Evolutionary conservation across 164 flowering plant species (phyloP).

Genomic region (Tetrastigma voinierianum): DNA sequence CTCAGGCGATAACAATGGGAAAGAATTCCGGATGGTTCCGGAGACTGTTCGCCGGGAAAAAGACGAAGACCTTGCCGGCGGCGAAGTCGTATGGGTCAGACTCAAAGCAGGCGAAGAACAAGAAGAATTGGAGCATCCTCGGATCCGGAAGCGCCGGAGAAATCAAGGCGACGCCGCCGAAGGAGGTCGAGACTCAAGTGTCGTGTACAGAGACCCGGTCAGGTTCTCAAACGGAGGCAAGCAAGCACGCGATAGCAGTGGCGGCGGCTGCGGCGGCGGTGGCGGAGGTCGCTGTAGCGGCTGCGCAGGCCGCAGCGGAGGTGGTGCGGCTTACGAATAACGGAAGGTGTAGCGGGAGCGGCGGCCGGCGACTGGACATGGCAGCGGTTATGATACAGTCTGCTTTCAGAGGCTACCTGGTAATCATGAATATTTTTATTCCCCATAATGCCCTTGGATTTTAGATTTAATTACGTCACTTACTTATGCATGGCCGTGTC

Average conservation of each 20-base stretch:
- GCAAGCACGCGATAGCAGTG: constrained; percentile 86
- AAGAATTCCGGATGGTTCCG: constrained; percentile 22
- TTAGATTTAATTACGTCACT: background rate
- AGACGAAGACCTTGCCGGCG: constrained; percentile 9
- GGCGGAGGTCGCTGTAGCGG: constrained; percentile 83
- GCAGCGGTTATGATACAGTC: constrained; percentile 78
- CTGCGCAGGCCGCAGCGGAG: constrained; percentile 84
- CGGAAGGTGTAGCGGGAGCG: constrained; percentile 19
- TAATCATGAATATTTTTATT: constrained; percentile 22
- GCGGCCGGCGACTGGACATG: constrained; percentile 22
- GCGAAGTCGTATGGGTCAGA: constrained; percentile 5
- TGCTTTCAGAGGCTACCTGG: constrained; percentile 84
- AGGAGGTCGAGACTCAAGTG: background rate
- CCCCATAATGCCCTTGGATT: constrained; percentile 4
- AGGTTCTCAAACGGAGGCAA: constrained; percentile 31
- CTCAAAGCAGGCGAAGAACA: constrained; percentile 21
- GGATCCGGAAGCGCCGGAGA: constrained; percentile 18
- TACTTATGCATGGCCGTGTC: background rate
- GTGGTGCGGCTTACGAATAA: constrained; percentile 67
- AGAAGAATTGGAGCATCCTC: constrained; percentile 39
- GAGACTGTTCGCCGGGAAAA: constrained; percentile 48
- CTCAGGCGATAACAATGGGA: no score
- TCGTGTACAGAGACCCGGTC: no score
- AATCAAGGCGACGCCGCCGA: background rate
- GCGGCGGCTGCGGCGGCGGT: constrained; percentile 90